Conservation (phyloP, 495 filamentous ascomycete genomes). For the Lepraria neglecta region DNA sequence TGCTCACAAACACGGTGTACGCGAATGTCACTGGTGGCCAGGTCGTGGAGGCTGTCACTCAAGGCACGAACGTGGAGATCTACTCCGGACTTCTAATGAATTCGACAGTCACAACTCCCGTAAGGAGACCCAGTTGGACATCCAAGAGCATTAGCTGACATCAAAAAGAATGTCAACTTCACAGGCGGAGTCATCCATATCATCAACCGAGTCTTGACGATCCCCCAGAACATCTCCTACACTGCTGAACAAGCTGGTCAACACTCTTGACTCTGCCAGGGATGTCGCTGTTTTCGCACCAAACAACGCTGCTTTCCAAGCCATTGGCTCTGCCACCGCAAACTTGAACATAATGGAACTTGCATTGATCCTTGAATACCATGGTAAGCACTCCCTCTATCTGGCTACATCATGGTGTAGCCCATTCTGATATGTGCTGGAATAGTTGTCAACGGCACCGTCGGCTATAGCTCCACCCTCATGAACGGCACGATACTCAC, state of each 20-base stretch:
- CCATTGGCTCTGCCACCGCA: conserved; percentile 46
- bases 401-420: too few species aligned
- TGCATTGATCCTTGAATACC: conserved; percentile 26
- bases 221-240: conserved; percentile 20
- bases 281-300: conserved; percentile 29
- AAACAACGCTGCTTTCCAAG: conserved; percentile 24
- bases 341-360: conserved; percentile 45
- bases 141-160: neutral
- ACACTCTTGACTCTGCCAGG: conserved; percentile 4
- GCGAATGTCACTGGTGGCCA: conserved; percentile 47
- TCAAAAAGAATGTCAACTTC: conserved; percentile 19
- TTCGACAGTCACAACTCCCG: conserved; percentile 21
- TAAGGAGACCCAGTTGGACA: neutral
- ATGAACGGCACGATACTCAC: conserved; percentile 44
- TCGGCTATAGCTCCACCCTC: conserved; percentile 43
- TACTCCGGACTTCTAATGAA: conserved; percentile 24
- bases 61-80: conserved; percentile 26
- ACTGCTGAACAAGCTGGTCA: conserved; percentile 26
- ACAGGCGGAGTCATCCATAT: conserved; percentile 30
- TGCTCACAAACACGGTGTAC: conserved; percentile 46
- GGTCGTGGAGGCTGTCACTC: conserved; percentile 35
- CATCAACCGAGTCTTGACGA: conserved; percentile 30
- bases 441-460: conserved; percentile 38
- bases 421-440: neutral
- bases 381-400: neutral